These are phyloP conservation scores for Theileria orientalis DNA, from an alignment of 169 alveolate species.

Conservation along the genomic window DNA sequence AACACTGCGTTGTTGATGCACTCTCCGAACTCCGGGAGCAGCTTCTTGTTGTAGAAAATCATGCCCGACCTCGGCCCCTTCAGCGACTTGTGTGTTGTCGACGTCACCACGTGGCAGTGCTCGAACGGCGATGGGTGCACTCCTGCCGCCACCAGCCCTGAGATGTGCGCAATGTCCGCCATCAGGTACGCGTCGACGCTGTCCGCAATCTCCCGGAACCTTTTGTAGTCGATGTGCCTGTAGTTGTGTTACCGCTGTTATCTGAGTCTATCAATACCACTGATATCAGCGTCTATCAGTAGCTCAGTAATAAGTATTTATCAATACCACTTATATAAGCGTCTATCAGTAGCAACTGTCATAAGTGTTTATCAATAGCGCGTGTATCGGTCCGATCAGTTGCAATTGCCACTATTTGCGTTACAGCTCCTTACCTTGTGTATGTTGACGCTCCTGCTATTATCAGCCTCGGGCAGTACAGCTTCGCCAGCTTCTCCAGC, in stretches of 20 bases:
- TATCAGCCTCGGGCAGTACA: constrained; percentile 75
- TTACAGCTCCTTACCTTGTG: no score
- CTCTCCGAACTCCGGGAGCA: constrained; percentile 80
- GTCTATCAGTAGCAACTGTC: neutral
- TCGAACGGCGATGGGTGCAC: constrained; percentile 87
- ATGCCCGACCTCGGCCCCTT: constrained; percentile 96
- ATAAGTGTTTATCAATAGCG: neutral
- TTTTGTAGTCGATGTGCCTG: constrained; percentile 84
- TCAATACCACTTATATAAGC: neutral
- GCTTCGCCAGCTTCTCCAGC: constrained; percentile 83
- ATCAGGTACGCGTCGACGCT: constrained; percentile 91
- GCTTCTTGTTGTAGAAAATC: constrained; percentile 87
- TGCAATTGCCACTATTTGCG: constrained; percentile 60
- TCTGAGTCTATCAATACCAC: no score
- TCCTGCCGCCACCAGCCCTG: constrained; percentile 93
- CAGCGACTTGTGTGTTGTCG: constrained; percentile 95
- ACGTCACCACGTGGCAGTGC: constrained; percentile 94
- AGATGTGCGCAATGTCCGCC: constrained; percentile 97
- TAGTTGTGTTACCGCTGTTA: constrained; percentile 50
- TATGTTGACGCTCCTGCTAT: constrained; percentile 78
- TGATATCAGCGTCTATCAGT: no score
- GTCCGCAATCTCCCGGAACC: constrained; percentile 90
- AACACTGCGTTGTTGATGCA: constrained; percentile 92
- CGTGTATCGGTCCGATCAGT: constrained; percentile 82
- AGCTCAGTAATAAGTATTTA: no score